Conservation (phyloP, 176 grass and related monocot genomes). For the Phragmites australis region DNA sequence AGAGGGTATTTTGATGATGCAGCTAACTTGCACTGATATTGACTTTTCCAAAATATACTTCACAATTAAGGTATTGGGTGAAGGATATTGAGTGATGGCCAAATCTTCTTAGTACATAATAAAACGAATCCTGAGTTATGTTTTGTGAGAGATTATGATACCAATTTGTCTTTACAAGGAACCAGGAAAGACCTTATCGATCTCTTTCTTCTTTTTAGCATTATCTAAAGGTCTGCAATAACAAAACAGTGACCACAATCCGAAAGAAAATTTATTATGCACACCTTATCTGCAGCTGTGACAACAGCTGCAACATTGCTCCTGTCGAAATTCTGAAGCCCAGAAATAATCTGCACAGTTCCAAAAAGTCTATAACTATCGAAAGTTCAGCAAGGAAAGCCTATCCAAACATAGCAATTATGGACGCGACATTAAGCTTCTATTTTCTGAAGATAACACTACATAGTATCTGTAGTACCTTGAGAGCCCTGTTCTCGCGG, state of each 20-base stretch:
- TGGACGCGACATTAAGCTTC: background rate
- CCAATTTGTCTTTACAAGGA: background rate
- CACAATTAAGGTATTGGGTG: background rate
- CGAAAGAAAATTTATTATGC: background rate
- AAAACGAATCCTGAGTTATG: background rate
- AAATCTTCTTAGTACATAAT: background rate
- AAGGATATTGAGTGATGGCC: background rate
- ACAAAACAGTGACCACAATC: background rate
- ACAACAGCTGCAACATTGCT: constrained; percentile 72
- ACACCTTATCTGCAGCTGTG: constrained; percentile 85
- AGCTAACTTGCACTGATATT: background rate
- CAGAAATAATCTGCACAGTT: constrained; percentile 83
- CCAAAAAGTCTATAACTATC: background rate
- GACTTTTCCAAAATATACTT: constrained; percentile 14
- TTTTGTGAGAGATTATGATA: background rate
- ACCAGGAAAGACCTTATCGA: background rate
- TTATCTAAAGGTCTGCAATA: background rate
- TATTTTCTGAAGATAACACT: background rate
- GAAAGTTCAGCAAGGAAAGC: background rate
- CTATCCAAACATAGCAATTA: background rate
- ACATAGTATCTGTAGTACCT: no score
- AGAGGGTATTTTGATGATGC: background rate
- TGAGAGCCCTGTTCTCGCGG: constrained; percentile 62
- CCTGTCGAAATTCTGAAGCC: constrained; percentile 80
- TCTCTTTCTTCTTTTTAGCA: background rate